phyloP scores from a whole-genome alignment of 768 basidiomycete genomes.

The Tricholoma furcatifolium region DNA sequence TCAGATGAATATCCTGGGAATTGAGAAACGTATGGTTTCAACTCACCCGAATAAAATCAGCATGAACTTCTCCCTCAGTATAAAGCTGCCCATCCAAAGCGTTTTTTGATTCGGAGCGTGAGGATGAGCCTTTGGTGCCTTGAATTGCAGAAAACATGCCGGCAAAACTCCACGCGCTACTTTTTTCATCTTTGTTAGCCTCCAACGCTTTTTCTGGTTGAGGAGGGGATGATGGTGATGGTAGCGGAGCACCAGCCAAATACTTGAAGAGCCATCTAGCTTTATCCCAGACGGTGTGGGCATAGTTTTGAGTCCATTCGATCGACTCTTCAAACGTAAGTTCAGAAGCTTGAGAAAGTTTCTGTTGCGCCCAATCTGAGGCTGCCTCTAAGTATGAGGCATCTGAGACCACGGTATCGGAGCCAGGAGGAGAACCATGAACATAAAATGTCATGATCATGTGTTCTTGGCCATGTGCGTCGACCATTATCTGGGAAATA shows the following conservation, averaged over 20 bases:
- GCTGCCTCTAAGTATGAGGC: conserved; percentile 44
- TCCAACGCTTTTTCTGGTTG: conserved; percentile 27
- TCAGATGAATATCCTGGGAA: background rate
- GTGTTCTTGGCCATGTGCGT: conserved; percentile 74
- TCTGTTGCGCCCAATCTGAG: conserved; percentile 42
- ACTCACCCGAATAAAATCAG: conserved; percentile 70
- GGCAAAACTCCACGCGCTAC: conserved; percentile 52
- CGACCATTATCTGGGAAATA: conserved; percentile 72
- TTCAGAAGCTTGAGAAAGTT: conserved; percentile 39
- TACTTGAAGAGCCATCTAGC: conserved; percentile 66
- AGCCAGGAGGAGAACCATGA: conserved; percentile 53
- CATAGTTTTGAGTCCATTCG: conserved; percentile 42
- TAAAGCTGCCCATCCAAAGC: conserved; percentile 43
- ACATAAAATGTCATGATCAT: conserved; percentile 85
- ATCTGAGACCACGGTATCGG: conserved; percentile 30
- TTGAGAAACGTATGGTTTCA: background rate
- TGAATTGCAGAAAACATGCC: conserved; percentile 71
- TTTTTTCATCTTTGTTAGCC: conserved; percentile 29
- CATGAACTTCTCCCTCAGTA: conserved; percentile 82
- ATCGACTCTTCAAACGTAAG: conserved; percentile 57
- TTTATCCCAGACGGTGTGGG: conserved; percentile 42
- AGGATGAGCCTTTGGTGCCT: conserved; percentile 27
- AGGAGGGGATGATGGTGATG: conserved; percentile 31
- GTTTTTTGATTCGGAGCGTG: conserved; percentile 24
- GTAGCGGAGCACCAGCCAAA: conserved; percentile 60